Evolutionary conservation across 2,329 filamentous ascomycete species (phyloP).

Genomic region (Bipolaris bicolor): DNA sequence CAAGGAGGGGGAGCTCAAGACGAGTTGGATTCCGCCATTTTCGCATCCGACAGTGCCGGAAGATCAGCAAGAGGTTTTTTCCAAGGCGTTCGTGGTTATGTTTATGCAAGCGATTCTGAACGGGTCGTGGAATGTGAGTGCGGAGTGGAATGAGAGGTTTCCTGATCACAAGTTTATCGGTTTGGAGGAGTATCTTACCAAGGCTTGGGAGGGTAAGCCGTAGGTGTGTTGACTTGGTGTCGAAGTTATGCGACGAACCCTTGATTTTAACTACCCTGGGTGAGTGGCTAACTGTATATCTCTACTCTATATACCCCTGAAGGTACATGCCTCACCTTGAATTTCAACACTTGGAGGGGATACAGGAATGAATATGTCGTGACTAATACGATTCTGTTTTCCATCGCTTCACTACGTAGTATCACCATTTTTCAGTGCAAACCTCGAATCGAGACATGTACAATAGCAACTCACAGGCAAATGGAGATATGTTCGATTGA

Average conservation of each 20-base stretch:
- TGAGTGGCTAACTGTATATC: no score
- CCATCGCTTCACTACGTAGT: neutral
- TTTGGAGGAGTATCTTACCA: slow-evolving; percentile 51
- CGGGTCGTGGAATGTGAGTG: slow-evolving; percentile 54
- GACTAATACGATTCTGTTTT: no score
- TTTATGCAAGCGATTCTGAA: slow-evolving; percentile 52
- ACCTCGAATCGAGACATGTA: neutral
- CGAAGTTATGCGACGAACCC: no score
- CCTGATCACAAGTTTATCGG: slow-evolving; percentile 54
- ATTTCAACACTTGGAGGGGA: no score
- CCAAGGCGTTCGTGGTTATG: slow-evolving; percentile 50
- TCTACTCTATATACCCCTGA: no score
- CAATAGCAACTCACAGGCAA: no score
- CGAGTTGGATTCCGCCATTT: slow-evolving; percentile 51
- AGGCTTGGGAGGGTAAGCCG: slow-evolving; percentile 51
- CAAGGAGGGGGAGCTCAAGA: slow-evolving; percentile 48
- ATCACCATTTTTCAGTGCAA: neutral
- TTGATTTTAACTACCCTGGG: no score
- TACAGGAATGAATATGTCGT: no score
- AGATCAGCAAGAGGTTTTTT: slow-evolving; percentile 44
- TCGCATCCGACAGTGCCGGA: slow-evolving; percentile 45
- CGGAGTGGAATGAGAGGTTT: slow-evolving; percentile 55
- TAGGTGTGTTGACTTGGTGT: slow-evolving; percentile 15
- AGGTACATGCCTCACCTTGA: no score
- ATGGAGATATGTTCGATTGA: no score